Evolutionary conservation across 2,329 filamentous ascomycete genomes (phyloP), one percentile per base, ranked within the genome.

Genomic region (Drechslerella coelobrocha): DNA sequence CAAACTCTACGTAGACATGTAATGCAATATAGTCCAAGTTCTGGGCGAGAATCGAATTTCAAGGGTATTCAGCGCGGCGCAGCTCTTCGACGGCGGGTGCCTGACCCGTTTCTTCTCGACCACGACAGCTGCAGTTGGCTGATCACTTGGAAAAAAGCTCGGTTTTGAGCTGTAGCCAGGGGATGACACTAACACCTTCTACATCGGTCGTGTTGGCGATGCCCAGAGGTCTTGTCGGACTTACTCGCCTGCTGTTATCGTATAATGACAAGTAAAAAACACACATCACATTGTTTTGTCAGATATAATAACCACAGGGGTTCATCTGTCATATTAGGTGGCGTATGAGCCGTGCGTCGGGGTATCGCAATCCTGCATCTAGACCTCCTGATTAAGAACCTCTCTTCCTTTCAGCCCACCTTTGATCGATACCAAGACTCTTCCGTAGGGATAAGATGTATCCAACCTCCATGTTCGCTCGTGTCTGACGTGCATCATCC

Each of bases 221-320:
- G 65, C 65, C 65, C 23, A 69, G 65, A 69, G 27, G 57, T 69
- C 65, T 69, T 69, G 65, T 69, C 56, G 56, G 61, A 68, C 14
- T 21, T 52, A 57, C 47, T 21, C 48, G 56, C 65, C 65, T 69
- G 65, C 65, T 61, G 48, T 61, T 69, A 61, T 51, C 47, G 60
- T 61, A 59, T n/a, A 68, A 29, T 6, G 53, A 56, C 55, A 69
- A 45, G 37, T 39, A 19, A 45, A 45, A 41, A 17, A 21, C 14
- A 45, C 19, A 45, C 41, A 45, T 45, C 14, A 19, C 14, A 45
- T 8, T n/a, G 19, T n/a, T 19, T 19, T 6, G 7, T 12, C 7
- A 34, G 6, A n/a, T n/a, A 39, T 39, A 3, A 10, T 39, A 2
- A 39, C 5, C 12, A n/a, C 12, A n/a, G 12, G 34, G 4, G 34